These are phyloP conservation scores for Tilletia walkeri DNA, from an alignment of 1,284 basidiomycete species.

Conservation along the genomic window DNA sequence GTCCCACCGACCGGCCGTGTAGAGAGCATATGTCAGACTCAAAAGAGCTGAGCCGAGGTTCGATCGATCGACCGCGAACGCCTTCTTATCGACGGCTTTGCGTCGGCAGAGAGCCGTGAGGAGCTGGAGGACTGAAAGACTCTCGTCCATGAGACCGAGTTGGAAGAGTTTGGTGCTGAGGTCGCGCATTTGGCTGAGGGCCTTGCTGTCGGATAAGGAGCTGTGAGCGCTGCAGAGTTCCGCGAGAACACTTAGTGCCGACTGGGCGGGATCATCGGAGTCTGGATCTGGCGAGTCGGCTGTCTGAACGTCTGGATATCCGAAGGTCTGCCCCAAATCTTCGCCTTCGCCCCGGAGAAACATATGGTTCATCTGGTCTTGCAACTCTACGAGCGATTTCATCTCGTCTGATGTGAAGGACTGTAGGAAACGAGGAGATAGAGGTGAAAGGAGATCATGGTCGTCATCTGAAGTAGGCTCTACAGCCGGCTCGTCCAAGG, in stretches of 20 bases:
- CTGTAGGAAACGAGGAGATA: neutral
- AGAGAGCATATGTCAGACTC: neutral
- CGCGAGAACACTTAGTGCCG: neutral
- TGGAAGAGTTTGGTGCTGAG: neutral
- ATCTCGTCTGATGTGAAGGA: neutral
- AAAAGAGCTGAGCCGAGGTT: neutral
- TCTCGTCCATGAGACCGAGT: neutral
- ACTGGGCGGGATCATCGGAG: neutral
- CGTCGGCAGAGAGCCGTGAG: conserved; percentile 2
- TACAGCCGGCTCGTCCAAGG: neutral
- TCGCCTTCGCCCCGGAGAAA: neutral
- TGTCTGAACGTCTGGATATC: neutral
- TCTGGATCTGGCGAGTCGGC: neutral
- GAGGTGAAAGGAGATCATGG: no score
- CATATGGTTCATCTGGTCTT: neutral
- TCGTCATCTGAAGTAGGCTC: neutral
- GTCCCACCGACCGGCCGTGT: neutral
- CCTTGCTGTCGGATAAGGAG: neutral
- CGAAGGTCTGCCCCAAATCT: neutral
- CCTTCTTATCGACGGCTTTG: neutral
- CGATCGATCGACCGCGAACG: neutral
- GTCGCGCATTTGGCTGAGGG: neutral
- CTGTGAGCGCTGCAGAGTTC: neutral
- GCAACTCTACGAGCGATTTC: neutral
- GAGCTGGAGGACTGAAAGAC: neutral